Evolutionary conservation across 2,329 filamentous ascomycete genomes (phyloP).

Genomic region (Epichloe gansuensis): DNA sequence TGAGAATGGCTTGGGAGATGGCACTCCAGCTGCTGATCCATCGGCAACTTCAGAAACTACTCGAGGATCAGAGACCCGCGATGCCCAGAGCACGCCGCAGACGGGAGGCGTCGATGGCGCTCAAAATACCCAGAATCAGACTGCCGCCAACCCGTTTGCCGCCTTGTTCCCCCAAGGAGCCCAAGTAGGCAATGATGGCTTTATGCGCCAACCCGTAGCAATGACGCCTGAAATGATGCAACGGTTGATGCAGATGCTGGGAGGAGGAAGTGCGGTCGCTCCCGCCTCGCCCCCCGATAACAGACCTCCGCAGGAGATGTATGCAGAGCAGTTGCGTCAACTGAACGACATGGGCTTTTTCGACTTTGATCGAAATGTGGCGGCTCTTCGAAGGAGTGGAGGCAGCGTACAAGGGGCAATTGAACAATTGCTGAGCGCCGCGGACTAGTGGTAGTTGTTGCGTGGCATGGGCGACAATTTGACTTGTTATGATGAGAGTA

Average conservation of each 20-base stretch:
- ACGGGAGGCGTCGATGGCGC: constrained; percentile 12
- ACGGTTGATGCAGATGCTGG: constrained; percentile 39
- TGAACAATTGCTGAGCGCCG: constrained; percentile 51
- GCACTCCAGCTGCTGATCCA: constrained; percentile 23
- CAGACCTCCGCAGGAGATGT: constrained; percentile 84
- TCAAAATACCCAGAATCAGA: constrained; percentile 20
- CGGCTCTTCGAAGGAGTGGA: constrained; percentile 74
- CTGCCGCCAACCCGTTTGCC: constrained; percentile 52
- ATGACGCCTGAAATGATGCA: constrained; percentile 43
- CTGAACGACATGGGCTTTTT: constrained; percentile 99
- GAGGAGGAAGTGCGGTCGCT: constrained; percentile 15
- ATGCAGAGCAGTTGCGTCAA: constrained; percentile 78
- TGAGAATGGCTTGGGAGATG: constrained; percentile 15
- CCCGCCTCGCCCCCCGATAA: constrained; percentile 57
- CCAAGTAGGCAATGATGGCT: constrained; percentile 13
- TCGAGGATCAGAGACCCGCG: constrained; percentile 13
- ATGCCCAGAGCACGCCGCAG: constrained; percentile 12
- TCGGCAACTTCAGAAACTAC: constrained; percentile 12
- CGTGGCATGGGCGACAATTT: not conserved
- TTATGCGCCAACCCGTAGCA: constrained; percentile 25
- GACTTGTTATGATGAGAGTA: not conserved
- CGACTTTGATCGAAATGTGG: constrained; percentile 88
- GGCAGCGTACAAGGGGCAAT: constrained; percentile 90
- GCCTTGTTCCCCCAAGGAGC: constrained; percentile 39
- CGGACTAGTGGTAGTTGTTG: constrained; percentile 7